Conservation (phyloP, 768 basidiomycete genomes). For the Agaricus subrufescens region DNA sequence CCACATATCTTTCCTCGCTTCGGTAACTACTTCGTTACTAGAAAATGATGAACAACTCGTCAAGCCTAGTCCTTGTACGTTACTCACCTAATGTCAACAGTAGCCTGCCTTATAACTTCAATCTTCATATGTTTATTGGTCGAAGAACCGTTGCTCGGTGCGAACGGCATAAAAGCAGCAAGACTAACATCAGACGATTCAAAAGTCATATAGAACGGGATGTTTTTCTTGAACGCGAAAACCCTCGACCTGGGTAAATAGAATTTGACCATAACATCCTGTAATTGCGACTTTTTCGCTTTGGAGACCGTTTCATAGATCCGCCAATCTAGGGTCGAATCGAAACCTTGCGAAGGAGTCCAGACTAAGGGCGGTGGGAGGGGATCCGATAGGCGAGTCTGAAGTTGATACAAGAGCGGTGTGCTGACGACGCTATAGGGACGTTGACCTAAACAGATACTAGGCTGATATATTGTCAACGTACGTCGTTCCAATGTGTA, state of each 20-base stretch:
- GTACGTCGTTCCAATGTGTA: slow-evolving; percentile 49
- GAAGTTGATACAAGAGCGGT: slow-evolving; percentile 61
- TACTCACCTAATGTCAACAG: slow-evolving; percentile 57
- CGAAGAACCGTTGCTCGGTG: slow-evolving; percentile 34
- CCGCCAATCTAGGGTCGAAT: slow-evolving; percentile 44
- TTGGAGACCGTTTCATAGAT: slow-evolving; percentile 34
- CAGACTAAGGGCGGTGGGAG: slow-evolving; percentile 23
- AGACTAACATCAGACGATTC: slow-evolving; percentile 53
- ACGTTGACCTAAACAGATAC: too few species aligned
- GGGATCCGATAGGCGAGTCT: slow-evolving; percentile 56
- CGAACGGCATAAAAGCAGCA: slow-evolving; percentile 54
- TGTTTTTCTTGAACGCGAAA: slow-evolving; percentile 51
- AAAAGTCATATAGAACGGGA: slow-evolving; percentile 66
- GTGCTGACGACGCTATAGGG: slow-evolving; percentile 47
- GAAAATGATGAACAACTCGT: not conserved
- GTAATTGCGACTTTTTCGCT: slow-evolving; percentile 31
- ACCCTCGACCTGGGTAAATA: slow-evolving; percentile 58
- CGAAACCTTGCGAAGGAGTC: slow-evolving; percentile 32
- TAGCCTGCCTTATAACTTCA: slow-evolving; percentile 61
- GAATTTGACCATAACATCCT: slow-evolving; percentile 35
- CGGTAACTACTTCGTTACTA: slow-evolving; percentile 43
- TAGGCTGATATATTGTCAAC: too few species aligned
- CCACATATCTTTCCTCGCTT: slow-evolving; percentile 71
- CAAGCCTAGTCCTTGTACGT: not conserved
- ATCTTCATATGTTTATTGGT: slow-evolving; percentile 41